Conservation (phyloP, 306 rosid genomes). For the Erythrophleum fordii region DNA sequence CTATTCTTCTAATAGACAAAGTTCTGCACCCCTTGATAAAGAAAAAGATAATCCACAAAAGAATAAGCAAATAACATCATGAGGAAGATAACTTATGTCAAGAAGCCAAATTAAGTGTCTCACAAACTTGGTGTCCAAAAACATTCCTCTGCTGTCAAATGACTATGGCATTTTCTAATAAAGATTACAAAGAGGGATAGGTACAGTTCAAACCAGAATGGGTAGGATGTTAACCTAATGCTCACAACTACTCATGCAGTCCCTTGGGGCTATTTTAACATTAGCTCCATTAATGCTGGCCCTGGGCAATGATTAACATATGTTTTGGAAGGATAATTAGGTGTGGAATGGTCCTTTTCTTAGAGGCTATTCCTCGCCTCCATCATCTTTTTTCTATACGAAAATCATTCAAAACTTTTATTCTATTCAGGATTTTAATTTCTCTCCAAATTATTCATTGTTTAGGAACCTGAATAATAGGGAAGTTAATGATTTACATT, state of each 20-base stretch:
- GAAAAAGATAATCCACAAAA: constrained; percentile 6
- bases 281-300: not conserved
- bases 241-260: not conserved
- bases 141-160: not conserved
- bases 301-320: not conserved
- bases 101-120: not conserved
- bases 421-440: not conserved
- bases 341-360: not conserved
- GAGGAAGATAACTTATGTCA: not conserved
- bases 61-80: constrained; percentile 1
- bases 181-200: not conserved
- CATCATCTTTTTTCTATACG: not conserved
- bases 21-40: not conserved
- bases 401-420: not conserved
- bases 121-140: not conserved
- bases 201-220: not conserved
- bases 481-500: not conserved
- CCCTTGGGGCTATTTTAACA: not conserved
- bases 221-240: not conserved
- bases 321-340: not conserved
- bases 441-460: not conserved
- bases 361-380: not conserved
- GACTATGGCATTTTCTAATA: not conserved
- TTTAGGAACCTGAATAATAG: not conserved
- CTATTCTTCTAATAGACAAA: constrained; percentile 18